A percentile compares a stretch with the other conserved stretches of the same genome.
phyloP scores from a whole-genome alignment of 2,329 filamentous ascomycete species.

The Aureobasidium melanogenum region DNA sequence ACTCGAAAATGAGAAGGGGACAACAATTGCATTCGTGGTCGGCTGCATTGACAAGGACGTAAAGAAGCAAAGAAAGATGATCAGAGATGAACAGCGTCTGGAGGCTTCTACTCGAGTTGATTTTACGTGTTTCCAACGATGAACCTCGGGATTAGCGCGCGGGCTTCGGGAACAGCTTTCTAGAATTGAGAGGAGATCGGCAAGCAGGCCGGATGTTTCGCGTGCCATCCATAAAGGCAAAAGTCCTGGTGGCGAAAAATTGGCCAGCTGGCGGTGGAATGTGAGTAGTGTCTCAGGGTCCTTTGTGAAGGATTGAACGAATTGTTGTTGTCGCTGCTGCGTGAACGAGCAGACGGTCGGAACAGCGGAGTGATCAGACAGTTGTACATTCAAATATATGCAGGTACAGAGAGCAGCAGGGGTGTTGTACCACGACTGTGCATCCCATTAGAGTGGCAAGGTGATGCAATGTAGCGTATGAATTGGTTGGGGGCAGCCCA shows the following conservation, averaged over 20 bases:
- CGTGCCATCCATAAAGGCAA: conserved; percentile 7
- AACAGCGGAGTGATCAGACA: not conserved
- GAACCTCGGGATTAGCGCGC: not conserved
- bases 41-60: not conserved
- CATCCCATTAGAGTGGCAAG: not conserved
- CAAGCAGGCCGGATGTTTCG: conserved; percentile 8
- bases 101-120: conserved; percentile 1
- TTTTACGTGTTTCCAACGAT: conserved; percentile 10
- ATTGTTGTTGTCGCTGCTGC: not conserved
- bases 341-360: not conserved
- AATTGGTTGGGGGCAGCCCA: conserved; percentile 10
- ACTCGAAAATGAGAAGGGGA: not conserved
- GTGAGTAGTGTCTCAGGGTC: not conserved
- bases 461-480: conserved; percentile 5
- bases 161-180: conserved; percentile 6
- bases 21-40: not conserved
- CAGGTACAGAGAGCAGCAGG: conserved; percentile 6
- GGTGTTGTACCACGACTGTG: not conserved
- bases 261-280: conserved; percentile 8
- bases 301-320: not conserved
- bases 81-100: not conserved
- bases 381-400: not conserved
- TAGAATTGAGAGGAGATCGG: conserved; percentile 6
- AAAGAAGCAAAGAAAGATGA: conserved; percentile 1
- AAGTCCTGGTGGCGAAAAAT: not conserved